Base-by-base conservation (phyloP, 805 yeast genomes). In the Clavispora fructus region DNA sequence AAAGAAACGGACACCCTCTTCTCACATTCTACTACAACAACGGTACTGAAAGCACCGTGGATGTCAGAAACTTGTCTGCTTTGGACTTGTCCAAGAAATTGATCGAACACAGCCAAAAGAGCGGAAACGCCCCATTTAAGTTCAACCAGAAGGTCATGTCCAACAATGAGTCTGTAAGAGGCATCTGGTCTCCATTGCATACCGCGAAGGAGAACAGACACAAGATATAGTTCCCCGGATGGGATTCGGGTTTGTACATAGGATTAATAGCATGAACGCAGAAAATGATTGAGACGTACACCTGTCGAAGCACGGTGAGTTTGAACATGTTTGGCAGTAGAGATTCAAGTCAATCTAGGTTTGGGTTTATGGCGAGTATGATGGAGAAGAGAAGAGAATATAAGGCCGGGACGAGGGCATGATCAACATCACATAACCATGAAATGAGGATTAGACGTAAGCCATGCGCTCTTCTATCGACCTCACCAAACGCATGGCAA, bases 101-200 rank as follows among this genome's bases (percentile, higher is more conserved):
- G 46, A 68, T 77, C 23, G 73, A 86, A 40, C 67, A 86, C 57
- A 71, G 78, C 50, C 85, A 83, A 61, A 71, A 90, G 26, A 77
- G 86, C 41, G 97, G 97, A 43, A 82, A 81, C 58, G 59, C 62
- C 10, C 75, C 78, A 58, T 69, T 76, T 56, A 85, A 85, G 64
- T 80, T 73, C 55, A 82, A 87, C 61, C 85, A 88, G 47, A 69
- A 67, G 59, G 98, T 94, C 31, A 78, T 82, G 65, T 84, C 95
- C 37, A 67, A 77, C 51, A 94, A 92, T 63, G 79, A 77, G 45
- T 82, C 95, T 46, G 90, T 92, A 14, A 85, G 99, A 75, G 99
- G 99, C 60, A 77, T 94, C 41, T 94, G 99, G 99, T 90, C 97
- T 40, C 99, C 99, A 48, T 75, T 92, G 73, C 97, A 91, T 61